Evolutionary conservation across 2,329 filamentous ascomycete species (phyloP).

Genomic region (Byssoonygena ceratinophila): DNA sequence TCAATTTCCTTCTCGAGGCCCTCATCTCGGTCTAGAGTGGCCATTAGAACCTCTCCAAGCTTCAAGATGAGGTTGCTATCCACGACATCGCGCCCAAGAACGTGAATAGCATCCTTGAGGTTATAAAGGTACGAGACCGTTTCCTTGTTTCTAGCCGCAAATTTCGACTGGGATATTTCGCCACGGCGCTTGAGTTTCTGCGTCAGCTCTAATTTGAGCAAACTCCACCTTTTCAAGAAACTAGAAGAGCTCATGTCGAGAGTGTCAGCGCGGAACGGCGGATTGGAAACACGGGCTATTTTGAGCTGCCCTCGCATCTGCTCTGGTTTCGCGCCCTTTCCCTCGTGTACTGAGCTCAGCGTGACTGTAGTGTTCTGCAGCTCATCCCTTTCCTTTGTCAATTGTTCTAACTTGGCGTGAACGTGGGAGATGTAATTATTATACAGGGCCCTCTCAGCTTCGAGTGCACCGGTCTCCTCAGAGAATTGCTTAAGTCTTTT

Average conservation of each 20-base stretch:
- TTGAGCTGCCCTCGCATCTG: background rate
- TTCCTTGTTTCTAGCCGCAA: background rate
- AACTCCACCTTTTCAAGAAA: constrained; percentile 1
- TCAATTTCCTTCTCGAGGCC: constrained; percentile 4
- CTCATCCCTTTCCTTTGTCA: background rate
- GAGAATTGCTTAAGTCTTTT: background rate
- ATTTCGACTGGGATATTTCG: background rate
- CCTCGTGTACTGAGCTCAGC: background rate
- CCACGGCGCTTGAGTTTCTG: background rate
- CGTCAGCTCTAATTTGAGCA: constrained; percentile 4
- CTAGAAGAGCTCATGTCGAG: background rate
- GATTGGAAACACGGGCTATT: background rate
- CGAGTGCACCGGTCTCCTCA: background rate
- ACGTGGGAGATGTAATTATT: background rate
- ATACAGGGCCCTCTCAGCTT: background rate
- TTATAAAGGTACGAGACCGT: background rate
- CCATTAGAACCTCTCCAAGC: constrained; percentile 1
- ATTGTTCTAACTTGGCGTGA: background rate
- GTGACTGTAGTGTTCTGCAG: background rate
- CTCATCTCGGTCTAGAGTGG: constrained; percentile 13
- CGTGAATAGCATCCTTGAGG: constrained; percentile 5
- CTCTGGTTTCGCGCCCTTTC: background rate
- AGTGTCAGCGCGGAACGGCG: background rate
- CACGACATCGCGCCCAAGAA: background rate
- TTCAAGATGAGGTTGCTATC: constrained; percentile 5